Evolutionary conservation across 805 yeast species (phyloP).

Genomic region (Scheffersomyces lignosus): DNA sequence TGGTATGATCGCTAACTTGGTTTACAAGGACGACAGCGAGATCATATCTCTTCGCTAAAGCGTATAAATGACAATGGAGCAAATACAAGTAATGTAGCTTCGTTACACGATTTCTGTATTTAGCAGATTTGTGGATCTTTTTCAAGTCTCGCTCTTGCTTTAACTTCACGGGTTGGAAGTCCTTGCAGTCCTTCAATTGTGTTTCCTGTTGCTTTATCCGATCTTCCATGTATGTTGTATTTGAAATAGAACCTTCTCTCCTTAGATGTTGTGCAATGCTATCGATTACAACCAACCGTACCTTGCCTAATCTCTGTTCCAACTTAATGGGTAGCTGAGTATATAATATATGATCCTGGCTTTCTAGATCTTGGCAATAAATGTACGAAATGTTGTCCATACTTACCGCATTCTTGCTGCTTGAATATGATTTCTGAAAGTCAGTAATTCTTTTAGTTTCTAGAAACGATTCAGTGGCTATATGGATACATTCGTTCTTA

Average conservation of each 20-base stretch:
- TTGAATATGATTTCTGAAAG: conserved; percentile 15
- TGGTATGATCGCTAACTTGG: conserved; percentile 22
- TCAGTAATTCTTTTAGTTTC: conserved; percentile 60
- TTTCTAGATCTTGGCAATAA: conserved; percentile 65
- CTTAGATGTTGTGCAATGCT: conserved; percentile 82
- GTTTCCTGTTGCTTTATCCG: conserved; percentile 24
- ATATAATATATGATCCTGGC: conserved; percentile 68
- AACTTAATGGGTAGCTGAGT: conserved; percentile 61
- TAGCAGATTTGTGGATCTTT: conserved; percentile 19
- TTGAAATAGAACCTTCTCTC: conserved; percentile 47
- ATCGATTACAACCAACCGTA: conserved; percentile 69
- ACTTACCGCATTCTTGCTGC: conserved; percentile 11
- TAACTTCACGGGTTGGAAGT: conserved; percentile 12
- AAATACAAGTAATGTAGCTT: conserved; percentile 17
- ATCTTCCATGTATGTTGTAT: conserved; percentile 33
- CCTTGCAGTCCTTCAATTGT: conserved; percentile 8
- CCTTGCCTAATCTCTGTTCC: conserved; percentile 23
- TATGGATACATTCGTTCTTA: conserved; percentile 45
- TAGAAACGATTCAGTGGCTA: conserved; percentile 75
- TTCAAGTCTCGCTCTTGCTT: conserved; percentile 19
- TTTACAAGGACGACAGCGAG: conserved; percentile 24
- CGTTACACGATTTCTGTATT: conserved; percentile 20
- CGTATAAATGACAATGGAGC: conserved; percentile 17
- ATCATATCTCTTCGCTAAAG: conserved; percentile 13
- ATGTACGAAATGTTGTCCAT: conserved; percentile 48